Percentiles rank a stretch among this genome's conserved stretches.
phyloP scores from a whole-genome alignment of 768 basidiomycete genomes.

The Boletus rubescentipes region DNA sequence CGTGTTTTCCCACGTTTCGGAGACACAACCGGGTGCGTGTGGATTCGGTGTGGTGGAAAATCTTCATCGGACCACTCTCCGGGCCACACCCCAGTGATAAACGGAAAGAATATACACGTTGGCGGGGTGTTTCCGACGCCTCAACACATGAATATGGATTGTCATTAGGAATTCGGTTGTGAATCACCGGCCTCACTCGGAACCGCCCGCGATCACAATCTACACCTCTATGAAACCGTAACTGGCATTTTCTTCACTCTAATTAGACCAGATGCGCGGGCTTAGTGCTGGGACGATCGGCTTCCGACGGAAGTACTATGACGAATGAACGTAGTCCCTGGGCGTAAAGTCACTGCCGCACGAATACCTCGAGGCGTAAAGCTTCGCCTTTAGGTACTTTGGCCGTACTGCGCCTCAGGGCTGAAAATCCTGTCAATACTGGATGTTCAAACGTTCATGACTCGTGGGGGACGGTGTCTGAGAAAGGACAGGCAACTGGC shows the following conservation, averaged over 20 bases:
- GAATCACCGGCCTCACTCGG: constrained; percentile 21
- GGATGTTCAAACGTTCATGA: constrained; percentile 8
- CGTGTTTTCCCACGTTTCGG: constrained; percentile 25
- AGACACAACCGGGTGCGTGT: constrained; percentile 5
- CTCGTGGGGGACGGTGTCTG: constrained; percentile 19
- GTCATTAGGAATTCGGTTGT: constrained; percentile 27
- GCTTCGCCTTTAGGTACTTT: constrained; percentile 32
- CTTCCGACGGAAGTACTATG: constrained; percentile 29
- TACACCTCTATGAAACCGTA: constrained; percentile 4
- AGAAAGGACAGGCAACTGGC: constrained; percentile 2
- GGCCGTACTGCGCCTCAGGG: constrained; percentile 32
- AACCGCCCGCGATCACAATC: constrained; percentile 20
- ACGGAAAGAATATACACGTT: constrained; percentile 34
- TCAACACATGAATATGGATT: constrained; percentile 29
- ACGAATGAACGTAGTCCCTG: constrained; percentile 26
- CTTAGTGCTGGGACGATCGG: constrained; percentile 23
- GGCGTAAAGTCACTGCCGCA: constrained; percentile 32
- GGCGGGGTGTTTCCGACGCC: constrained; percentile 20
- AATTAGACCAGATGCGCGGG: constrained; percentile 16
- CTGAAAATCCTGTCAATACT: constrained; percentile 23
- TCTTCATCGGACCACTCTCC: constrained; percentile 20
- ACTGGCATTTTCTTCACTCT: constrained; percentile 9
- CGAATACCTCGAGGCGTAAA: constrained; percentile 33
- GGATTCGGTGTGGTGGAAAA: constrained; percentile 20
- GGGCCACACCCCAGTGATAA: constrained; percentile 21